Conservation (phyloP, 2,329 filamentous ascomycete genomes). For the Fusarium continuum region DNA sequence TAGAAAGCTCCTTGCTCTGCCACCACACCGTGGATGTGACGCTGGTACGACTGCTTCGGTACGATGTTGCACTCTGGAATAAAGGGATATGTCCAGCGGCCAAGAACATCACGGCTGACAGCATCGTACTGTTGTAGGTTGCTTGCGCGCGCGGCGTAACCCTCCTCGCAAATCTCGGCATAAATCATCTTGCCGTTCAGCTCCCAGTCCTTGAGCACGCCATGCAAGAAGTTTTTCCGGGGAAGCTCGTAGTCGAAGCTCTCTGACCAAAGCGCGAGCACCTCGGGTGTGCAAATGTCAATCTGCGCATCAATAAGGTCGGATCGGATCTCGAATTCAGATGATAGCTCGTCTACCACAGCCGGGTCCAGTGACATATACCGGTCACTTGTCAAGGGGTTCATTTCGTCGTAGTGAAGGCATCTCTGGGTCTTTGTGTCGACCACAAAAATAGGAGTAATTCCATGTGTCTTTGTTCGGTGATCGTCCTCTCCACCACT, state of each 20-base stretch:
- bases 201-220: slow-evolving; percentile 95
- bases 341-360: slow-evolving; percentile 73
- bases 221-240: slow-evolving; percentile 86
- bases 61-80: slow-evolving; percentile 90
- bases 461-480: slow-evolving; percentile 77
- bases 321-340: slow-evolving; percentile 81
- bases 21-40: slow-evolving; percentile 75
- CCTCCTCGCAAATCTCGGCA: slow-evolving; percentile 81
- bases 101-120: slow-evolving; percentile 85
- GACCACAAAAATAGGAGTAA: slow-evolving; percentile 85
- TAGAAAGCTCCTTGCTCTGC: slow-evolving; percentile 81
- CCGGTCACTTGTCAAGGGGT: slow-evolving; percentile 70
- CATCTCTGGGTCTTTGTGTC: slow-evolving; percentile 83
- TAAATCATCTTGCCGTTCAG: slow-evolving; percentile 98
- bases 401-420: slow-evolving; percentile 93
- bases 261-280: slow-evolving; percentile 94
- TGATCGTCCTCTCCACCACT: slow-evolving; percentile 76
- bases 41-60: slow-evolving; percentile 77
- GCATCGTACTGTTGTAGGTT: slow-evolving; percentile 91
- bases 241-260: slow-evolving; percentile 97
- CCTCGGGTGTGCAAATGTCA: slow-evolving; percentile 97
- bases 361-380: slow-evolving; percentile 80
- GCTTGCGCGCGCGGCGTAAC: slow-evolving; percentile 86
- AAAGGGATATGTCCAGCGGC: slow-evolving; percentile 87
- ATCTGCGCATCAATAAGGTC: slow-evolving; percentile 95